These are phyloP conservation scores for Larix sibirica DNA, from an alignment of 83 land plant genomes.

Conservation along the genomic window DNA sequence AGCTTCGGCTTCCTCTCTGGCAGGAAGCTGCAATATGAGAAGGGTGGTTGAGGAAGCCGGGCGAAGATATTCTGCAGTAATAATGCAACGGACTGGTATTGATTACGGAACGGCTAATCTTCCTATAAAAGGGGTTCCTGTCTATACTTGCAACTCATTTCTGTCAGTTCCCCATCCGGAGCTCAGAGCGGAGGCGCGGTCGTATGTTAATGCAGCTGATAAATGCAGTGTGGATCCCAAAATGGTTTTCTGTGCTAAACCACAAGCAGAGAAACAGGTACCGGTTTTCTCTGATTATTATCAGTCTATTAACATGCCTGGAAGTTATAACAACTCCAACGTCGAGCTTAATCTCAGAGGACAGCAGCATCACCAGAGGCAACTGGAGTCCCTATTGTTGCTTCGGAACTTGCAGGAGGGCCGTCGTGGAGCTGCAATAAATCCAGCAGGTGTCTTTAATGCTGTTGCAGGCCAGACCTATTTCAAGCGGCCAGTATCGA, in stretches of 20 bases:
- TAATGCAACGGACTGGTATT: background rate
- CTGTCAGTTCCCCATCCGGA: background rate
- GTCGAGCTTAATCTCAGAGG: background rate
- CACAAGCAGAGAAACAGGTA: background rate
- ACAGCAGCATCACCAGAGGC: background rate
- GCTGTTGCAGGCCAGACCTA: background rate
- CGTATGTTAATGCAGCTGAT: too few species aligned
- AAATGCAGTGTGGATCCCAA: background rate
- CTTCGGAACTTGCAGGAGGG: background rate
- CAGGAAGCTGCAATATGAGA: conserved; percentile 14
- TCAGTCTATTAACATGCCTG: background rate
- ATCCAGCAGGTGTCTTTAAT: background rate
- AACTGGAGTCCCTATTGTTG: conserved; percentile 1
- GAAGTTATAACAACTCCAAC: background rate
- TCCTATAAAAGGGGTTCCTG: conserved; percentile 17
- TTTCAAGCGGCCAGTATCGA: background rate
- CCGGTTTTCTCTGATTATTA: background rate
- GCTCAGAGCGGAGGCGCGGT: background rate
- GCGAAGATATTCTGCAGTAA: background rate
- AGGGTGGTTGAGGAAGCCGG: background rate
- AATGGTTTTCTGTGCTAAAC: background rate
- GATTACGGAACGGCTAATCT: conserved; percentile 14
- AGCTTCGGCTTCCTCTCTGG: background rate
- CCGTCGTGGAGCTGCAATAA: background rate
- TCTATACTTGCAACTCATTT: background rate